These are phyloP conservation scores for Cymbopogon citratus DNA, from an alignment of 176 grass and related monocot species.

Conservation along the genomic window DNA sequence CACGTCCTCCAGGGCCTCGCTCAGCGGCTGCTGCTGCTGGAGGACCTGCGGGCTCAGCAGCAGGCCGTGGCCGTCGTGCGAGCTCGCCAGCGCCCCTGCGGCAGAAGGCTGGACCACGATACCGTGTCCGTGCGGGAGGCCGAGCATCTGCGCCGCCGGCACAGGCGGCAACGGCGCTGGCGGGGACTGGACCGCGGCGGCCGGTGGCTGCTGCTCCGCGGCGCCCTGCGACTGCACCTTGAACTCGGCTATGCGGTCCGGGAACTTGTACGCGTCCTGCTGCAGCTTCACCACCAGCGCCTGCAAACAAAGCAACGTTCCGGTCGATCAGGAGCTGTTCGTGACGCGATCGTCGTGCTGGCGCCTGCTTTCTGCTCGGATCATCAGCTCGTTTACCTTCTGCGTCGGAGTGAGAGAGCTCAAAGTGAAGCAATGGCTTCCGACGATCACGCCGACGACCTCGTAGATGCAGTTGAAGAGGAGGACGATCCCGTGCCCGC, in stretches of 20 bases:
- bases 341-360: background rate
- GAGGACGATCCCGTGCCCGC: constrained; percentile 46
- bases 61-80: constrained; percentile 2
- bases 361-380: background rate
- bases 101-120: background rate
- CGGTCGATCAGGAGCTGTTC: background rate
- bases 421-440: constrained; percentile 44
- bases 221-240: constrained; percentile 37
- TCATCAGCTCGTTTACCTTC: constrained; percentile 17
- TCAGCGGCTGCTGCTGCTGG: constrained; percentile 4
- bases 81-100: constrained; percentile 14
- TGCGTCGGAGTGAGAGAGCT: constrained; percentile 43
- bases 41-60: constrained; percentile 14
- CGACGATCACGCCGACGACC: constrained; percentile 48
- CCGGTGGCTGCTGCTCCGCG: constrained; percentile 13
- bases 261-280: constrained; percentile 69
- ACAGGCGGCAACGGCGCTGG: background rate
- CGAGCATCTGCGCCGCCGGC: constrained; percentile 24
- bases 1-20: constrained; percentile 44
- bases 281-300: constrained; percentile 53
- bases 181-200: background rate
- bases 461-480: constrained; percentile 64
- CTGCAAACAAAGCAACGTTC: constrained; percentile 10
- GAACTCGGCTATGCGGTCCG: constrained; percentile 49
- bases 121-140: constrained; percentile 15